Conservation (phyloP, 73 alveolate genomes). For the Loxodes magnus region DNA sequence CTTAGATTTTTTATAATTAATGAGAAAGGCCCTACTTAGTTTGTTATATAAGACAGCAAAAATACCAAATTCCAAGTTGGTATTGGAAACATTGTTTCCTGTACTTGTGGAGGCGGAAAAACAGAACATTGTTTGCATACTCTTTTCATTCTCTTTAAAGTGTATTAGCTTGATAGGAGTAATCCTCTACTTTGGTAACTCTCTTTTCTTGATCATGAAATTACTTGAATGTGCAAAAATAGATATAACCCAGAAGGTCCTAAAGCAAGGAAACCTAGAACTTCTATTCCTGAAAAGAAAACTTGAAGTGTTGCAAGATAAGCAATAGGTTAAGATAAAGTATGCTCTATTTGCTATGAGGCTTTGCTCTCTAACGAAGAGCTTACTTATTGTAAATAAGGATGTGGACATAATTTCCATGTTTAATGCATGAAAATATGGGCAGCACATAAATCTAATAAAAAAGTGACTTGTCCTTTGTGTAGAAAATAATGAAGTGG, state of each 20-base stretch:
- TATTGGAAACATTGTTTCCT: too few species aligned
- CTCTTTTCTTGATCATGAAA: constrained; percentile 16
- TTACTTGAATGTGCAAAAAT: neutral
- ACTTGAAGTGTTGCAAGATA: neutral
- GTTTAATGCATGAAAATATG: constrained; percentile 38
- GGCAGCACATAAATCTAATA: constrained; percentile 23
- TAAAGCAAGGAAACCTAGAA: constrained; percentile 4
- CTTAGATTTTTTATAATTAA: too few species aligned
- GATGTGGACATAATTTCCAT: constrained; percentile 40
- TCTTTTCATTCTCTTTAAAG: constrained; percentile 17
- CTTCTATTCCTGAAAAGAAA: constrained; percentile 1
- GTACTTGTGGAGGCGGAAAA: too few species aligned
- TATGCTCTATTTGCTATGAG: constrained; percentile 33
- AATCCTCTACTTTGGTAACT: constrained; percentile 27
- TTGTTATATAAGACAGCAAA: too few species aligned
- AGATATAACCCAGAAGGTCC: constrained; percentile 3
- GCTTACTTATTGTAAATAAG: constrained; percentile 19
- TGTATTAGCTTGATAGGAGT: constrained; percentile 15
- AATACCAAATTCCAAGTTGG: too few species aligned
- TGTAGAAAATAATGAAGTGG: constrained; percentile 36
- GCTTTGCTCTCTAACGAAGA: constrained; percentile 15
- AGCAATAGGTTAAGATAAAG: constrained; percentile 5
- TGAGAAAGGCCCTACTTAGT: too few species aligned
- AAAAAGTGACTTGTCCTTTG: constrained; percentile 25
- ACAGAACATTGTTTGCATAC: constrained; percentile 35